Evolutionary conservation across 2,329 filamentous ascomycete species (phyloP), one percentile per base, ranked within the genome.

Genomic region (Fusarium xyrophilum): DNA sequence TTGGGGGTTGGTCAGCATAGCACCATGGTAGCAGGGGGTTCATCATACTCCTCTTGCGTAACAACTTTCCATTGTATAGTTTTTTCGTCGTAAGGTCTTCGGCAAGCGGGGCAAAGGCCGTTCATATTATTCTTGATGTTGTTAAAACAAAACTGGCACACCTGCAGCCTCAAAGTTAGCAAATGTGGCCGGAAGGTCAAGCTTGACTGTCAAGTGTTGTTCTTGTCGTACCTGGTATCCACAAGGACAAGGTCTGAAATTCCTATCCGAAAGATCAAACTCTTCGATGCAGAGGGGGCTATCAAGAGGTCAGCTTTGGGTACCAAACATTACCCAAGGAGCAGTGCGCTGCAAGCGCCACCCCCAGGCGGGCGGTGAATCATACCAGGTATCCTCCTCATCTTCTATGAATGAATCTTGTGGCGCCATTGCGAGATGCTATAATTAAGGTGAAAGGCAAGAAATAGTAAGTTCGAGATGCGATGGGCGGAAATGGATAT

Each of bases 131-230:
- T 97, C 82, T 96, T 97, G 79, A 99, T 96, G 79, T 98, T 99
- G 82, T 99, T 97, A 84, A 95, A 99, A 82, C 96, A 99, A 82
- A 99, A 99, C 84, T 99, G 96, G 81, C 96, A 99, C 79, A 99
- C 95, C 94, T 97, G 32, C 1, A 42, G 44, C 14, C 43, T 33
- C 21, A 42, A 28, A n/a, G 71, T 74, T 72, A 74, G 71, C 51
- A 60, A 56, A 71, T 64, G 68, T 69, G 70, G 65, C 66, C 67
- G 52, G 21, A 59, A 39, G 46, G 15, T 39, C 65, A 59, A 47
- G 52, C n/a, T 28, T 32, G 28, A 48, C 46, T 38, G 35, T 39
- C 21, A 38, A 12, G 12, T 42, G 6, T 27, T 50, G 25, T n/a
- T 30, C 38, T 40, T n/a, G 28, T 52, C 71, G 42, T 87, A 97